Percentiles rank a stretch among this genome's conserved stretches.
phyloP scores from a whole-genome alignment of 495 filamentous ascomycete genomes.

The Neurospora sp. region DNA sequence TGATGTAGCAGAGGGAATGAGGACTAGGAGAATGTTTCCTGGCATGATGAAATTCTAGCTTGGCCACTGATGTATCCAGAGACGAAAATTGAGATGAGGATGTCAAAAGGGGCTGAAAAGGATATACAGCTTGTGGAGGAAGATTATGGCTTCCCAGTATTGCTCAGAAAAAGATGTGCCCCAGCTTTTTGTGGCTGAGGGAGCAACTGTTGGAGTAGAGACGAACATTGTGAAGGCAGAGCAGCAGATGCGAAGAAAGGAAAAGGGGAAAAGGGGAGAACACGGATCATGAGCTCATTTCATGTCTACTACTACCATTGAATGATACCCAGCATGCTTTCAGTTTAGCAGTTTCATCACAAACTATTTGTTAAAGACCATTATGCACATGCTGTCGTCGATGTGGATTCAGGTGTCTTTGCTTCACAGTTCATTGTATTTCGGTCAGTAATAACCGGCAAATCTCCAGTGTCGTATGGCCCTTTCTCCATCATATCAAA shows the following conservation, averaged over 20 bases:
- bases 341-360: not conserved
- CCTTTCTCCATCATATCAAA: not conserved
- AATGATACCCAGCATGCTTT: not conserved
- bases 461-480: not conserved
- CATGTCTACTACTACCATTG: not conserved
- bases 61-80: not conserved
- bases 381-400: not conserved
- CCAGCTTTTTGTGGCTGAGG: not conserved
- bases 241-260: not conserved
- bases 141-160: not conserved
- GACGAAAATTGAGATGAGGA: not conserved
- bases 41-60: not conserved
- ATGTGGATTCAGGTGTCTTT: not conserved
- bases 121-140: not conserved
- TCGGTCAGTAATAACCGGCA: not conserved
- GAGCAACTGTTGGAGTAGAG: not conserved
- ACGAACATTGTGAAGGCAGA: not conserved
- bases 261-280: not conserved
- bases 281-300: not conserved
- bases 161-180: not conserved
- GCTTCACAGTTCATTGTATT: not conserved
- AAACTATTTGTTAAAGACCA: not conserved
- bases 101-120: not conserved
- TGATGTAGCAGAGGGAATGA: not conserved
- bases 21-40: not conserved